Evolutionary conservation across 441 rosid species (phyloP), one percentile per base, ranked within the genome.

Genomic region (Lepidium campestre): DNA sequence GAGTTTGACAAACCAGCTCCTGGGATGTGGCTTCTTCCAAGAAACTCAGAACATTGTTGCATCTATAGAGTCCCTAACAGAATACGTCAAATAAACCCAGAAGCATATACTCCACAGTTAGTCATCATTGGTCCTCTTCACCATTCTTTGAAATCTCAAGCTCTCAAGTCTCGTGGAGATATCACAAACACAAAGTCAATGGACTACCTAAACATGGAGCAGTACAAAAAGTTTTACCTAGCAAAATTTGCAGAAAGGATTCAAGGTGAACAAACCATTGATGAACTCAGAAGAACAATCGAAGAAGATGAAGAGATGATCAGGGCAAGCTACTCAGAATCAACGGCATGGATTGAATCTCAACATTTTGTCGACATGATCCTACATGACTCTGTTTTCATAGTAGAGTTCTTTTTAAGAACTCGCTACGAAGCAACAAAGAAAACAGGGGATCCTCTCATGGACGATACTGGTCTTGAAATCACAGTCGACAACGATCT

Each of bases 281-380:
- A 34, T 20, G 19, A 1, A 17, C 48, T 56, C 1, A 37, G 12
- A 22, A 57, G 7, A 25, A 27, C 12, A 5, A 35, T 32, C 5
- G 1, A 47, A 19, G 3, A 37, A 10, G 13, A 56, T 0, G 40
- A 27, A 17, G 39, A 31, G 2, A 20, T 19, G 0, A 62, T 62
- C 14, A 62, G 67, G 29, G 45, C 34, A 42, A 61, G 62, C 55
- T 70, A 70, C 7, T 23, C 34, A 0, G 75, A 70, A 32, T 62
- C 74, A 53, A 70, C 45, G 14, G 32, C 59, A 0, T 70, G 68
- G 63, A 62, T 70, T 20, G 0, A 11, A 42, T 44, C 74, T 54
- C 0, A 2, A 15, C 5, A 62, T 5, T 76, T 65, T 0, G 47
- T 62, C 10, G 46, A 53, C 0, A 61, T 71, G 67, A 19, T 76